phyloP scores from a whole-genome alignment of 805 yeast species.

The Monosporozyma aerobia region DNA sequence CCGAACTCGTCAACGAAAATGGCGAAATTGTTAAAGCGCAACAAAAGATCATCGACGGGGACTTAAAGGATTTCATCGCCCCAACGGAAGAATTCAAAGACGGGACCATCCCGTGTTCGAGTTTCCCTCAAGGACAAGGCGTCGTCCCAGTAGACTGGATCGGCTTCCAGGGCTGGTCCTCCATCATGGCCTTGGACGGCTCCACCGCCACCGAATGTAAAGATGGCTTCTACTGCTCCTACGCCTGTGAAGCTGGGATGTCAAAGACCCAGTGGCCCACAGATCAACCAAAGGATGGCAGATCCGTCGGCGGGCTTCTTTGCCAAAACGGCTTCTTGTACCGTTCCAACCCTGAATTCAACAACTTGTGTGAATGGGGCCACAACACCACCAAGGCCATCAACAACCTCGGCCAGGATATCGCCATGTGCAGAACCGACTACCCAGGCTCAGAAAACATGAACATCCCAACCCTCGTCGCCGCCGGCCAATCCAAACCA shows the following conservation, averaged over 20 bases:
- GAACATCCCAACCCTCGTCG: constrained; percentile 62
- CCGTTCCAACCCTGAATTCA: constrained; percentile 41
- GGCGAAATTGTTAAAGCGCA: constrained; percentile 29
- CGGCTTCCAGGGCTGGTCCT: constrained; percentile 40
- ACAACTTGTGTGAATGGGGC: constrained; percentile 60
- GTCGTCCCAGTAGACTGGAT: constrained; percentile 51
- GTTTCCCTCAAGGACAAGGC: constrained; percentile 64
- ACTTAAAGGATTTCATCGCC: constrained; percentile 42
- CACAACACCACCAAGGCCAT: constrained; percentile 44
- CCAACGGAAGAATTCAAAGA: constrained; percentile 53
- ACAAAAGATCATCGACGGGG: constrained; percentile 41
- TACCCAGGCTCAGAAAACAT: constrained; percentile 78
- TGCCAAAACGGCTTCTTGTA: constrained; percentile 57
- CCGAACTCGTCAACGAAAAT: constrained; percentile 25
- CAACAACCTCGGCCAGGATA: constrained; percentile 40
- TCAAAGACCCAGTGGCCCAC: constrained; percentile 76
- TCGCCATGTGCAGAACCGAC: constrained; percentile 69
- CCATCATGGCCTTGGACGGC: constrained; percentile 54
- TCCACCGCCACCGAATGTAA: constrained; percentile 52
- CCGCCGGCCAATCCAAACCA: constrained; percentile 37
- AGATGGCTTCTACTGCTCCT: constrained; percentile 66
- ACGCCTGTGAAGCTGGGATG: constrained; percentile 74
- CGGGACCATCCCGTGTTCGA: constrained; percentile 55
- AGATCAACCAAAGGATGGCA: constrained; percentile 56
- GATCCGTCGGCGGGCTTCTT: constrained; percentile 61